These are phyloP conservation scores for Melampsora americana DNA, from an alignment of 1,284 basidiomycete species.

Conservation along the genomic window DNA sequence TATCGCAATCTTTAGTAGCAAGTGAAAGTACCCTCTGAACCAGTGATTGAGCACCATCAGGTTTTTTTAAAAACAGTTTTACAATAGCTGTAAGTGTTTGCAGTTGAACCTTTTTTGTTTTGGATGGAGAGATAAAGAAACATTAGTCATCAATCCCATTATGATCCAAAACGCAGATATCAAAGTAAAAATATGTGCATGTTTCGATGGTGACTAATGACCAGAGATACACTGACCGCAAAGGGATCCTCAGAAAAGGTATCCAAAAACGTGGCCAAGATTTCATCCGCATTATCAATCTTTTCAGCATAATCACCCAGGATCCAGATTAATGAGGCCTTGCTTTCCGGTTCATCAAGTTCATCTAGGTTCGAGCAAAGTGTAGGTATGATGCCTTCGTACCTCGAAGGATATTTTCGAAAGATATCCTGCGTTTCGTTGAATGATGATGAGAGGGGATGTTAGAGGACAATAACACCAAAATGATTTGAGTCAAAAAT, in stretches of 20 bases:
- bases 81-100: conserved; percentile 91
- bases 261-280: conserved; percentile 86
- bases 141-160: not conserved
- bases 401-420: conserved; percentile 90
- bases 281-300: conserved; percentile 92
- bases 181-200: too few species aligned
- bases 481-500: not conserved
- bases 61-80: conserved; percentile 94
- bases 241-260: conserved; percentile 86
- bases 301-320: conserved; percentile 93
- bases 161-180: not conserved
- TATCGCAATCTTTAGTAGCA: conserved; percentile 95
- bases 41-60: conserved; percentile 79
- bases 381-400: conserved; percentile 91
- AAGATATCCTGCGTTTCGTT: conserved; percentile 69
- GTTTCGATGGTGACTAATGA: not conserved
- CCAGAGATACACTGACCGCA: conserved; percentile 62
- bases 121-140: conserved; percentile 18
- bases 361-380: conserved; percentile 87
- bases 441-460: conserved; percentile 4
- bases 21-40: conserved; percentile 95
- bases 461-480: too few species aligned
- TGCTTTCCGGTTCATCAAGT: conserved; percentile 92
- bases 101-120: conserved; percentile 73
- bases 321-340: conserved; percentile 97